phyloP scores from a whole-genome alignment of 768 basidiomycete species.

The Psilocybe cubensis region DNA sequence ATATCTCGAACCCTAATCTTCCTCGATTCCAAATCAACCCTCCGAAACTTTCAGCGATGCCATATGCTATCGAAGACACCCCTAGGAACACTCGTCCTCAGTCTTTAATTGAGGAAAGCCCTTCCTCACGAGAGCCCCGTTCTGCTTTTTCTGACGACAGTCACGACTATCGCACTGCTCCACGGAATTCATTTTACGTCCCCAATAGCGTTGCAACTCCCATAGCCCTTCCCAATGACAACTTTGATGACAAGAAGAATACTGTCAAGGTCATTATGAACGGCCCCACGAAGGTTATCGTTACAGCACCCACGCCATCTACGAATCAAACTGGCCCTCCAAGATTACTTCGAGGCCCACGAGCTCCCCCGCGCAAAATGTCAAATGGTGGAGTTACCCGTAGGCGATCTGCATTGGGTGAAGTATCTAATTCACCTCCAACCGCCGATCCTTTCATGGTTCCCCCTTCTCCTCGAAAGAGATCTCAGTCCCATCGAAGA shows the following conservation, averaged over 20 bases:
- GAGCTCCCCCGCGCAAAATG: conserved; percentile 34
- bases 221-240: conserved; percentile 14
- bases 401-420: conserved; percentile 29
- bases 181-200: background rate
- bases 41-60: conserved; percentile 19
- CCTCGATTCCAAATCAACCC: conserved; percentile 35
- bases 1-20: background rate
- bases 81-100: conserved; percentile 14
- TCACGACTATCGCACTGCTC: conserved; percentile 10
- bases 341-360: conserved; percentile 46
- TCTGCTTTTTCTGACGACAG: conserved; percentile 29
- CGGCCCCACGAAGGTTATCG: conserved; percentile 53
- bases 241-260: conserved; percentile 24
- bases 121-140: conserved; percentile 15
- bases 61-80: conserved; percentile 17
- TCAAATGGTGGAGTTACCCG: conserved; percentile 27
- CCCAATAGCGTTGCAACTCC: conserved; percentile 8
- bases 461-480: conserved; percentile 32
- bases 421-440: conserved; percentile 22
- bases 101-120: conserved; percentile 14
- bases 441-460: conserved; percentile 33
- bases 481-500: conserved; percentile 25
- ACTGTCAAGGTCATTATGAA: conserved; percentile 47
- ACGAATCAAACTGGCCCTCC: conserved; percentile 34
- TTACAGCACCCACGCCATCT: conserved; percentile 57